These are phyloP conservation scores for Lactarius vividus DNA, from an alignment of 768 basidiomycete species.

Conservation along the genomic window DNA sequence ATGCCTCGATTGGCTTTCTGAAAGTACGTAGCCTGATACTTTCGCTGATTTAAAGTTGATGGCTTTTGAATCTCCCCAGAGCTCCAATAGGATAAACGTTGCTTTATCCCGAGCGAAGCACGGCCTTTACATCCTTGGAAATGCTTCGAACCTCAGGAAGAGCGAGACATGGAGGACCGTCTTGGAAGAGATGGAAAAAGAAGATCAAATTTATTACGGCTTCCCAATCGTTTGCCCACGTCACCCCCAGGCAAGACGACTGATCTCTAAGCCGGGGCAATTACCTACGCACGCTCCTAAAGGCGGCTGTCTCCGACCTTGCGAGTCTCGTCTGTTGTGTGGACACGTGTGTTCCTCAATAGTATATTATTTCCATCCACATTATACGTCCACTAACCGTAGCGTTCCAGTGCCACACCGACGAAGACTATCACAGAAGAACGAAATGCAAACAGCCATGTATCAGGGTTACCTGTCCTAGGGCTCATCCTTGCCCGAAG, in stretches of 20 bases:
- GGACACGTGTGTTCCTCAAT: slow-evolving; percentile 35
- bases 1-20: slow-evolving; percentile 62
- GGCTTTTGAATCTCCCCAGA: slow-evolving; percentile 30
- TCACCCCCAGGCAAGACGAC: slow-evolving; percentile 9
- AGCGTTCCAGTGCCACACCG: slow-evolving; percentile 28
- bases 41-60: slow-evolving; percentile 33
- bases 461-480: slow-evolving; percentile 26
- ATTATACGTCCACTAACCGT: not conserved
- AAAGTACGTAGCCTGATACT: slow-evolving; percentile 43
- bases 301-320: slow-evolving; percentile 36
- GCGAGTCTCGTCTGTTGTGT: slow-evolving; percentile 32
- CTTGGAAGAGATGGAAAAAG: slow-evolving; percentile 51
- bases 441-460: slow-evolving; percentile 32
- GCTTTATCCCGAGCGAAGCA: slow-evolving; percentile 73
- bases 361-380: slow-evolving; percentile 17
- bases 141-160: slow-evolving; percentile 51
- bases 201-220: slow-evolving; percentile 31
- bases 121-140: slow-evolving; percentile 72
- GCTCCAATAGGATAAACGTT: slow-evolving; percentile 43
- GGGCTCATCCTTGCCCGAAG: slow-evolving; percentile 32
- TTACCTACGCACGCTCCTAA: slow-evolving; percentile 18
- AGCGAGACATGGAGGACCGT: slow-evolving; percentile 59
- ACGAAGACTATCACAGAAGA: slow-evolving; percentile 28
- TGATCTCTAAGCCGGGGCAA: slow-evolving; percentile 22
- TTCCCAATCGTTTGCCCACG: slow-evolving; percentile 26